Evolutionary conservation across 2,329 filamentous ascomycete species (phyloP), one percentile per base, ranked within the genome.

Genomic region (Exophiala mesophila): DNA sequence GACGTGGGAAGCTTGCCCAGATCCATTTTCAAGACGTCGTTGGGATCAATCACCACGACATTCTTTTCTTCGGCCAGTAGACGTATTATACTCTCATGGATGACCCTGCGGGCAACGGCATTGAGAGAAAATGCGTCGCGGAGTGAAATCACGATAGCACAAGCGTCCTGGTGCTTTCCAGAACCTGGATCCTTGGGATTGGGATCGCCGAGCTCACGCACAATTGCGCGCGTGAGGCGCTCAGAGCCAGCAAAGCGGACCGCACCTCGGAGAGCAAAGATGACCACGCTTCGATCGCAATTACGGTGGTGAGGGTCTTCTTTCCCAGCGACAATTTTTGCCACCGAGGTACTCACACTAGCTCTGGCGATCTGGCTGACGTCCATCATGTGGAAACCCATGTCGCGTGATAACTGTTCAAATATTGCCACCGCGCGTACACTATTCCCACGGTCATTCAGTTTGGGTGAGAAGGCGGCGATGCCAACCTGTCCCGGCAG

Each of bases 381-480:
- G 37, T 45, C 43, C 43, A 45, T 45, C 43, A 45, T 45, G 43
- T 45, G 43, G 43, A 45, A 45, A 12, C 43, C 43, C 43, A 45
- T 45, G 43, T 45, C 43, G 37, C 43, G 37, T 19, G 43, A 45
- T 31, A 45, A 16, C 37, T 41, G 43, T 16, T 45, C 43, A 39
- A 45, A 45, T 12, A 45, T 29, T 30, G 38, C 30, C 16, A 45
- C 43, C 12, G 43, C 43, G 37, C 43, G 43, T 17, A 45, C 43
- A 32, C 43, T 45, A 20, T 45, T 45, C 9, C 43, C 43, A 2
- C 37, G 36, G 29, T 41, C 38, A 20, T 41, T 24, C 43, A 45
- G 32, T 26, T 41, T 45, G 23, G 43, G 43, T 15, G 43, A 45
- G 43, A 45, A 45, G 38, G 43, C 43, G 37, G 43, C 43, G 32